Evolutionary conservation across 225 moss, liverwort and hornwort genomes (phyloP), one percentile per base, ranked within the genome.

Genomic region (Pleurozium schreberi): DNA sequence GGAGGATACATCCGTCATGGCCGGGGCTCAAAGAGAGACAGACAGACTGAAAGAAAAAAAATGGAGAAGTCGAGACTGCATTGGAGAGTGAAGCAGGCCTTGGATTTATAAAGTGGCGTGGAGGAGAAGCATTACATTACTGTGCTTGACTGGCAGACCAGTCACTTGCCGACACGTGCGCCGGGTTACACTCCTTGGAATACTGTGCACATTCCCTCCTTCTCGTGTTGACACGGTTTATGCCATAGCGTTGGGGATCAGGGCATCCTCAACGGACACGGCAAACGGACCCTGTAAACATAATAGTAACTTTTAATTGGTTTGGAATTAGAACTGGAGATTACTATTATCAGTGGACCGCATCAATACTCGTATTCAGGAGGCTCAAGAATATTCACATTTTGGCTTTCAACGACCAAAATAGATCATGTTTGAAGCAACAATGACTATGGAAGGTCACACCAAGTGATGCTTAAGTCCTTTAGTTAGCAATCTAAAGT

Each of bases 321-420:
- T 23, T 53, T 36, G 36, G 9, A 52, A 23, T 77, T 52, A 14
- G 76, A 36, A 3, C 2, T 23, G 14, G 23, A 76, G 76, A 23
- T 52, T 21, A n/a, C n/a, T n/a, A 36, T 36, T 45, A 52, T 23
- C 3, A 22, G 3, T 14, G 8, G 5, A 76, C 5, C 0, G 3
- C 14, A 5, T 36, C 1, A 22, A 9, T 36, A 50, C 0, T 21
- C 1, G 2, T 22, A 14, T 14, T 0, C 0, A 8, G 21, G 14
- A 52, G 34, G 76, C 9, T 34, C 8, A 53, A 53, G 53, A 53
- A 14, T 76, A 36, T 53, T 6, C 0, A 1, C 8, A 55, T 38
- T 55, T 25, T 16, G 38, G 2, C 10, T 55, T 77, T 52, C 0
- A 2, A 22, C 0, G 3, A 22, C 3, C 36, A 21, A 50, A 21